Percentiles rank a stretch among this genome's conserved stretches.
phyloP scores from a whole-genome alignment of 257 asterid species.

The Capsicum rhomboideum region DNA sequence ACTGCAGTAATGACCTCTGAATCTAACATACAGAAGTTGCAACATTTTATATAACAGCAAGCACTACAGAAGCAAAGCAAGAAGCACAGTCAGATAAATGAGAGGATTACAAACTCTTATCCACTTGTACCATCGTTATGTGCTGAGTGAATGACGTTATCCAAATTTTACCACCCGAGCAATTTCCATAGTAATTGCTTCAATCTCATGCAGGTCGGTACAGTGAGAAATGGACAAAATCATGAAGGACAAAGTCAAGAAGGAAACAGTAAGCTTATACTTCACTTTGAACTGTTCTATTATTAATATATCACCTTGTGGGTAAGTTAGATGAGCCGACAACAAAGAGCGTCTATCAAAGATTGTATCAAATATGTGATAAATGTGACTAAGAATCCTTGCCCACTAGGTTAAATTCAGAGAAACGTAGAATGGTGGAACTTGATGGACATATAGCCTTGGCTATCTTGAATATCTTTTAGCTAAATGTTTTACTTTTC shows the following conservation, averaged over 20 bases:
- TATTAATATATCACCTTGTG: background rate
- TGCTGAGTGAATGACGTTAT: background rate
- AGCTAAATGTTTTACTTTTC: background rate
- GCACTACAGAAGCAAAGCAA: background rate
- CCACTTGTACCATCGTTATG: background rate
- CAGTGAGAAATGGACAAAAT: slow-evolving; percentile 29
- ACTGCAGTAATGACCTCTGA: background rate
- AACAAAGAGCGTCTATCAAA: background rate
- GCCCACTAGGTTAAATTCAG: background rate
- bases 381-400: background rate
- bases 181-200: background rate
- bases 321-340: background rate
- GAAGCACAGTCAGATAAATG: background rate
- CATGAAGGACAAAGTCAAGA: slow-evolving; percentile 26
- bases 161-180: background rate
- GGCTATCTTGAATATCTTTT: background rate
- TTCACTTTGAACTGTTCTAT: background rate
- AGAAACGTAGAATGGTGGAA: background rate
- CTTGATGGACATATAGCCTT: background rate
- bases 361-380: background rate
- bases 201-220: slow-evolving; percentile 30
- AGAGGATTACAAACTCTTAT: background rate
- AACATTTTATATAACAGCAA: background rate
- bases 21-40: background rate
- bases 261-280: slow-evolving; percentile 32